Evolutionary conservation across 2,329 filamentous ascomycete species (phyloP).

Genomic region (Pyricularia grisea): DNA sequence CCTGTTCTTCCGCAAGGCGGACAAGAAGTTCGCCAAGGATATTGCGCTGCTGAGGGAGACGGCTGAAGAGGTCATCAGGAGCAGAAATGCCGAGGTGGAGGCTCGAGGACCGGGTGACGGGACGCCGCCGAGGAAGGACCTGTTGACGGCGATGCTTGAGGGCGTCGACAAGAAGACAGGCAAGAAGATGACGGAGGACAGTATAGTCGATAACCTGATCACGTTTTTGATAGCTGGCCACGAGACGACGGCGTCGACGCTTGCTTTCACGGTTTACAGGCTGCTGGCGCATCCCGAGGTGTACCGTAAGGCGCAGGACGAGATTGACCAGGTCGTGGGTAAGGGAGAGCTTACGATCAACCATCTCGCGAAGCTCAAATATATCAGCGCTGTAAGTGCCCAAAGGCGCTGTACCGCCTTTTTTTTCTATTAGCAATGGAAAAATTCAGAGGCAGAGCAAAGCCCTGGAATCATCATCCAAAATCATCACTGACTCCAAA

Average conservation of each 20-base stretch:
- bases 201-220: slow-evolving; percentile 10
- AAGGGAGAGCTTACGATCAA: slow-evolving; percentile 30
- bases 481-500: too few relatives aligned
- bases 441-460: too few relatives aligned
- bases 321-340: slow-evolving; percentile 42
- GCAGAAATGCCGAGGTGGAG: slow-evolving; percentile 33
- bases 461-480: too few relatives aligned
- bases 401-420: too few relatives aligned
- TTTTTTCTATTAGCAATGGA: too few relatives aligned
- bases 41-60: slow-evolving; percentile 7
- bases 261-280: slow-evolving; percentile 40
- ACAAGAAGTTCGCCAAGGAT: slow-evolving; percentile 6
- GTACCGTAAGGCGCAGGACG: slow-evolving; percentile 36
- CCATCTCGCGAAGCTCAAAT: slow-evolving; percentile 40
- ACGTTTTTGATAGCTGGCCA: slow-evolving; percentile 39
- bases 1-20: slow-evolving; percentile 3
- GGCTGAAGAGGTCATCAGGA: slow-evolving; percentile 7
- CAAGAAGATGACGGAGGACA: slow-evolving; percentile 13
- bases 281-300: slow-evolving; percentile 37
- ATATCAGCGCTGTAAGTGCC: slow-evolving; percentile 34
- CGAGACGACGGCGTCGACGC: slow-evolving; percentile 44
- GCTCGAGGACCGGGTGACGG: slow-evolving; percentile 46
- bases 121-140: slow-evolving; percentile 37
- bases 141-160: slow-evolving; percentile 39
- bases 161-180: slow-evolving; percentile 15